Base-by-base conservation (phyloP, 176 grass and related monocot species). In the Alopecurus myosuroides region DNA sequence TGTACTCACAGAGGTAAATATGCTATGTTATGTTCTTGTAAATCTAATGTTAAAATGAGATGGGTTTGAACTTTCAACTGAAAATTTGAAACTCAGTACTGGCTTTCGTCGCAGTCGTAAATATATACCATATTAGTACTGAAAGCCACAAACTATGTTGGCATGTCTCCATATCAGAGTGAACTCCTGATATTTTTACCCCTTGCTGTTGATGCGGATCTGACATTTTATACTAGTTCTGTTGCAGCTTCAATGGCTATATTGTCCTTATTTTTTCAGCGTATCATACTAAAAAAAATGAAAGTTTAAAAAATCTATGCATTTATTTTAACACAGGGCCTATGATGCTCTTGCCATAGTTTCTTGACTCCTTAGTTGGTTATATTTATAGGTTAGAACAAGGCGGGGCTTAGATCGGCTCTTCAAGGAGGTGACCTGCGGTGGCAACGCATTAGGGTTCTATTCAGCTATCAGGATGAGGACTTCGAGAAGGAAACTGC, bases 391-490 rank as follows among this genome's bases (percentile, higher is more conserved):
- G 93, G 81, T 95, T 62, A 95, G 97, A 86, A 70, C n/a, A 85
- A 95, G 87, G 68, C 46, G 61, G 74, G 85, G 84, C 56, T 69
- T 50, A 70, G 72, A 48, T 35, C 49, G 66, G 45, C 57, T 84
- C 69, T 87, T 74, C 65, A 90, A 85, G 80, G 96, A 98, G 78
- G 74, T 95, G 3, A 76, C 93, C 57, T 98, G 97, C 45, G 93
- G 93, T 55, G 97, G 93, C 84, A 98, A 88, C 25, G 85, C 97
- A 10, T 80, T 98, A 84, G 88, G 85, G 46, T 98, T 98, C 68
- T 98, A 98, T 92, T 81, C 93, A 22, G 93, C 97, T n/a, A 62
- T 98, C 55, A 92, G 97, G 84, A 87, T 96, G 93, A 94, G 97
- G 88, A 92, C 92, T 78, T 90, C 89, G 81, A 98, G 97, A 86